Evolutionary conservation across 495 filamentous ascomycete species (phyloP), one percentile per base, ranked within the genome.

Genomic region (Penicillium bialowiezense): DNA sequence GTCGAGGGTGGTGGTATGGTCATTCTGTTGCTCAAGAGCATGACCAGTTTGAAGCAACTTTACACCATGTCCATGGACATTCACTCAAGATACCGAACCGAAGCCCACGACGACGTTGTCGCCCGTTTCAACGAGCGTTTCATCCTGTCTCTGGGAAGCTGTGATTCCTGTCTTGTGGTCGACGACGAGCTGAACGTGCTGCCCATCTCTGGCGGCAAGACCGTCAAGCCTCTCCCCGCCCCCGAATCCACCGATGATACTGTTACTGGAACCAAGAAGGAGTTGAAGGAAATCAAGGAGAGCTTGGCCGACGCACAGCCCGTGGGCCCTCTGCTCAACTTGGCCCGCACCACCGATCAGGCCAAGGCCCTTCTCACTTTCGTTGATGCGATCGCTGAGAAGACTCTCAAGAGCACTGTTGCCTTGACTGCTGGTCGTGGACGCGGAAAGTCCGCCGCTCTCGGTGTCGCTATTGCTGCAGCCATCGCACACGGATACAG

Each of bases 51-150:
- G 71, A 96, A 97, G 69, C 91, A 99, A 69, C 81, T 99, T 0
- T 99, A 97, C 69, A 96, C 92, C 3, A 65, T 99, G 59, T 90
- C 90, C 21, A 99, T 99, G 95, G 95, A 97, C 64, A 86, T 97
- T 35, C 95, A 99, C 68, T 90, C 93, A 19, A 79, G 95, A 64
- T 99, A 97, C 71, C 79, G 95, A 48, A 99, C 95, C 32, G 95
- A 99, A 64, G 95, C 95, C 5, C 90, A 97, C 64, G 87, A 87
- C 45, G 95, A 99, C 70, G 93, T 99, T 41, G 83, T 89, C 36
- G 93, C 93, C 31, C 82, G 95, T 43, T 99, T 99, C 78, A 99
- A 97, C 69, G 95, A 97, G 70, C 84, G 95, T 6, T 99, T 99
- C 60, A 89, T 99, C 35, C 75, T 99, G 41, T 97, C 93, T 2